phyloP scores from a whole-genome alignment of 2,329 filamentous ascomycete genomes.

The Rachicladosporium sp. region DNA sequence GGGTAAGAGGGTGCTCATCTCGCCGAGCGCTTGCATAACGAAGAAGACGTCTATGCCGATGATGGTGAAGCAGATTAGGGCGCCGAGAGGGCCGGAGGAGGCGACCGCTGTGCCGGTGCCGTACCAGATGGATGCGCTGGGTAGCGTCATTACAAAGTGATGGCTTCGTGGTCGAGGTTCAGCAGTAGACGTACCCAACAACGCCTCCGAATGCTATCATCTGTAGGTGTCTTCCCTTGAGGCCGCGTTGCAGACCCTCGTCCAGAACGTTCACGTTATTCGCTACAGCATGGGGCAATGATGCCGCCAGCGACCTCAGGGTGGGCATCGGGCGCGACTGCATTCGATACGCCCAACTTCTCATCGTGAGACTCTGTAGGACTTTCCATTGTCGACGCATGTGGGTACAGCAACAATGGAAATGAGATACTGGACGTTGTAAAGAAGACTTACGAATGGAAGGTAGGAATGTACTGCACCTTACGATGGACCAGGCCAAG shows the following conservation, averaged over 20 bases:
- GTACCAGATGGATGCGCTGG: conserved; percentile 38
- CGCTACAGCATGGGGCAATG: too few relatives aligned
- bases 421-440: too few relatives aligned
- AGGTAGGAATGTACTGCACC: too few relatives aligned
- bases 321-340: too few relatives aligned
- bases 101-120: conserved; percentile 42
- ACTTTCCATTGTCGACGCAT: too few relatives aligned
- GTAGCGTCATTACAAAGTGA: conserved; percentile 22
- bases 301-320: too few relatives aligned
- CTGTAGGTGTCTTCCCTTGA: conserved; percentile 37
- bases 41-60: conserved; percentile 63
- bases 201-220: conserved; percentile 60
- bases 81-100: conserved; percentile 45
- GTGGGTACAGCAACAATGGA: too few relatives aligned
- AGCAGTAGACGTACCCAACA: conserved; percentile 43
- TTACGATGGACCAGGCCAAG: too few relatives aligned
- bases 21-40: conserved; percentile 68
- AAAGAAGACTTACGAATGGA: too few relatives aligned
- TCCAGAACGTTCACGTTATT: too few relatives aligned
- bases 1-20: conserved; percentile 75
- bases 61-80: conserved; percentile 58
- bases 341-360: too few relatives aligned
- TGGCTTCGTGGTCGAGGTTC: background rate
- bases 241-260: conserved; percentile 13
- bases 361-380: too few relatives aligned